Conservation (phyloP, 352 stramenopile genomes). For the Pythium rishiriense region DNA sequence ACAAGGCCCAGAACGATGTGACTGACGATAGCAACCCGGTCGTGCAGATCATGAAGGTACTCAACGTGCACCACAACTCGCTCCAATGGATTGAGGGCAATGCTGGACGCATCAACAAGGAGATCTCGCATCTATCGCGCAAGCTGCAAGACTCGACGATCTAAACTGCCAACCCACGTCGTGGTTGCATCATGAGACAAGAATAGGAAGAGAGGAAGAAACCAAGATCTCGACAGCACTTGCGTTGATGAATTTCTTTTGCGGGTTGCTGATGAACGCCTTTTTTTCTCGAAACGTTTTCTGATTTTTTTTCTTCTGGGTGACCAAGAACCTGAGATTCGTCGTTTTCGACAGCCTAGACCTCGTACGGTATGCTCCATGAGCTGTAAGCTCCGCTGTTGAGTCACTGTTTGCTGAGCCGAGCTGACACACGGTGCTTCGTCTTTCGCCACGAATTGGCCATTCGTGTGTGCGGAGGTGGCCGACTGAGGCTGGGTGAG, state of each 20-base stretch:
- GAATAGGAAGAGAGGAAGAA: background rate
- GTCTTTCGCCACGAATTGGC: background rate
- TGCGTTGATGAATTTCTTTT: constrained; percentile 1
- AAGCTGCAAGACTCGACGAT: constrained; percentile 73
- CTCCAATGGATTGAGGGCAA: constrained; percentile 85
- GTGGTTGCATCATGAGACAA: background rate
- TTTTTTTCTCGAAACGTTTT: background rate
- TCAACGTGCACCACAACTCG: constrained; percentile 90
- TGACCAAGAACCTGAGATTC: background rate
- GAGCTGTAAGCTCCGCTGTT: background rate
- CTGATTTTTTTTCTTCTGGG: background rate
- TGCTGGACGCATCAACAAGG: constrained; percentile 61
- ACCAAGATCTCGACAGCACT: background rate
- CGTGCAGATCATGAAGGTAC: constrained; percentile 89
- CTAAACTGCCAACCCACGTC: constrained; percentile 23
- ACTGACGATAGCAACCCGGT: constrained; percentile 76
- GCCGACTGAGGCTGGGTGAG: background rate
- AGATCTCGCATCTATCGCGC: constrained; percentile 61
- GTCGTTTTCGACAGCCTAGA: background rate
- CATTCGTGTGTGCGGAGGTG: background rate
- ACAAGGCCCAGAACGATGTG: constrained; percentile 75
- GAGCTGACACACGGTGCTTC: background rate
- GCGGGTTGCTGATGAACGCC: background rate
- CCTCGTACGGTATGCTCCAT: no score
- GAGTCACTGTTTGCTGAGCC: background rate